phyloP scores from a whole-genome alignment of 2,329 filamentous ascomycete species.

The Pseudogymnoascus sp. region DNA sequence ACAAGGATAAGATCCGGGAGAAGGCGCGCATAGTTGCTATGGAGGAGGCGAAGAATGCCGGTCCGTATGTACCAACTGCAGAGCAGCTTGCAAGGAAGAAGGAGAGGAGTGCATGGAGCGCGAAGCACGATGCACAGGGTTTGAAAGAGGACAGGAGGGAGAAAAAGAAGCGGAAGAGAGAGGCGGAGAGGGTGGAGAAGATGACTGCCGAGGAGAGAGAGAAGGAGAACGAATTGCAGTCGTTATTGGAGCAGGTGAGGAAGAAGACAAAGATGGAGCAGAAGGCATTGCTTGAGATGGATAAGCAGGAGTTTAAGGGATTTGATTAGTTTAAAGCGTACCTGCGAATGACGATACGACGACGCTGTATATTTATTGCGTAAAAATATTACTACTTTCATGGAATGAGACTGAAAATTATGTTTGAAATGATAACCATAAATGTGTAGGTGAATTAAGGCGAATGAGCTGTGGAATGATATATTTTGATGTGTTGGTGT shows the following conservation, averaged over 20 bases:
- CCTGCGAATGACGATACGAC: slow-evolving; percentile 11
- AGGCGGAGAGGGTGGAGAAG: slow-evolving; percentile 51
- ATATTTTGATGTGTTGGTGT: not conserved
- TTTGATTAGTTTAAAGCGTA: slow-evolving; percentile 20
- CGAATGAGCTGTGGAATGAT: not conserved
- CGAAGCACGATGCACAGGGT: slow-evolving; percentile 57
- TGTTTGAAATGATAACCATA: not conserved
- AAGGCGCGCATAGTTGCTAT: slow-evolving; percentile 52
- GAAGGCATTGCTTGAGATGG: slow-evolving; percentile 32
- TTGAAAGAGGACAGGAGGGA: slow-evolving; percentile 53
- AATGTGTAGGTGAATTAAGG: not conserved
- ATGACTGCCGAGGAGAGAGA: slow-evolving; percentile 65
- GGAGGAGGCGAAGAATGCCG: slow-evolving; percentile 37
- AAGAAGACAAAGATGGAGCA: slow-evolving; percentile 33
- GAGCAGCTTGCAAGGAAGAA: slow-evolving; percentile 46
- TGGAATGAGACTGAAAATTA: not conserved
- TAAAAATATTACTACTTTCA: slow-evolving; percentile 4
- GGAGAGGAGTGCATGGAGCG: slow-evolving; percentile 64
- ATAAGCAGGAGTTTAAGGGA: slow-evolving; percentile 28
- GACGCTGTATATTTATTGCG: slow-evolving; percentile 4
- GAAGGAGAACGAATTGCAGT: slow-evolving; percentile 53
- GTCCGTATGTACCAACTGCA: slow-evolving; percentile 30
- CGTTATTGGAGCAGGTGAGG: slow-evolving; percentile 54
- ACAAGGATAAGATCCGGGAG: slow-evolving; percentile 65
- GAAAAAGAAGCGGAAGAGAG: slow-evolving; percentile 53